Evolutionary conservation across 805 yeast genomes (phyloP).

Genomic region (Debaryomyces maramus): DNA sequence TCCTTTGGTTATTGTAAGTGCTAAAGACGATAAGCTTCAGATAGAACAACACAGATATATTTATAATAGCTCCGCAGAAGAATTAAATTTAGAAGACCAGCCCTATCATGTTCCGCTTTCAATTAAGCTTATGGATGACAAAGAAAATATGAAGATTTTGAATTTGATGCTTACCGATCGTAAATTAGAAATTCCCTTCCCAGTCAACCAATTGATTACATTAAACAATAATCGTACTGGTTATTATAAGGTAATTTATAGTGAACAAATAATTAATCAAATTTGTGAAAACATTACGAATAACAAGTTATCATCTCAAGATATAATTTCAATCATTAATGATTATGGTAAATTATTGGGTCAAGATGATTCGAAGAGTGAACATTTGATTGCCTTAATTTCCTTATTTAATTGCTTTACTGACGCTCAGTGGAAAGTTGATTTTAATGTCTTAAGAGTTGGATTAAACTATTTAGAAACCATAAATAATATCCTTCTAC

Average conservation of each 20-base stretch:
- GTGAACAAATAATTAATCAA: constrained; percentile 17
- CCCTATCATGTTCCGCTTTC: constrained; percentile 65
- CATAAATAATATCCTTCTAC: constrained; percentile 30
- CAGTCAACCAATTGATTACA: constrained; percentile 32
- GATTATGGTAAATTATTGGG: constrained; percentile 44
- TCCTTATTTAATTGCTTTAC: constrained; percentile 27
- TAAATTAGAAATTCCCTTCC: constrained; percentile 29
- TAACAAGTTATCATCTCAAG: constrained; percentile 24
- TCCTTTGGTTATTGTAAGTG: constrained; percentile 45
- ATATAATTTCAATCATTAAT: constrained; percentile 35
- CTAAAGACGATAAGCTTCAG: constrained; percentile 8
- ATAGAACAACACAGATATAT: constrained; percentile 41
- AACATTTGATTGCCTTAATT: constrained; percentile 32
- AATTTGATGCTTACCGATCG: constrained; percentile 48
- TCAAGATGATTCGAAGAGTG: constrained; percentile 12
- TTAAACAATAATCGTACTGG: constrained; percentile 49
- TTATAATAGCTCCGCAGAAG: constrained; percentile 19
- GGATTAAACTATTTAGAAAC: constrained; percentile 36
- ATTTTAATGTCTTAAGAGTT: constrained; percentile 34
- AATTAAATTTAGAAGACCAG: constrained; percentile 48
- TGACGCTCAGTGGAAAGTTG: constrained; percentile 19
- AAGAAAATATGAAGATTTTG: constrained; percentile 30
- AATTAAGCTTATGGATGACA: constrained; percentile 28
- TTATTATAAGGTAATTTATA: constrained; percentile 51
- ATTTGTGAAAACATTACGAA: constrained; percentile 20